These are phyloP conservation scores for Penicillium sp. DNA, from an alignment of 2,329 filamentous ascomycete species.

Conservation along the genomic window DNA sequence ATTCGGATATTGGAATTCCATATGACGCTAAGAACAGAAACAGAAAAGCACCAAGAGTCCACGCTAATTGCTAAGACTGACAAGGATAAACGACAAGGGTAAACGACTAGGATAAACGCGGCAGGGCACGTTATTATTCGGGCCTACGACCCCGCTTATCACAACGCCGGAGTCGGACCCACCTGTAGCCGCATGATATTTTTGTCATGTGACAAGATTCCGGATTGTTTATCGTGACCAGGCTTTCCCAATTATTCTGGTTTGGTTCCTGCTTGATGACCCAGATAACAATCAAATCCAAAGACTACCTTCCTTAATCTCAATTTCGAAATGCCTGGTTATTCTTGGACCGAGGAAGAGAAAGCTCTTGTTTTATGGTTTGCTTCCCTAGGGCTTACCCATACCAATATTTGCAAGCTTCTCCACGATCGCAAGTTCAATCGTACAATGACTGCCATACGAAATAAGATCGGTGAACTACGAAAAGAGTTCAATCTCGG, in stretches of 20 bases:
- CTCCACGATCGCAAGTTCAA: not conserved
- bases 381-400: not conserved
- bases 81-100: not conserved
- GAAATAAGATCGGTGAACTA: conserved; percentile 1
- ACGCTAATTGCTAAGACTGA: not conserved
- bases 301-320: too few species aligned
- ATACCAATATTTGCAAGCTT: not conserved
- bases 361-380: conserved; percentile 1
- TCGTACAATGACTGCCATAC: not conserved
- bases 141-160: too few species aligned
- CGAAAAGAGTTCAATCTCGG: not conserved
- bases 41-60: not conserved
- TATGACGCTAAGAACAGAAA: not conserved
- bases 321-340: not conserved
- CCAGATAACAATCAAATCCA: too few species aligned
- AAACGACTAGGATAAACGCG: too few species aligned
- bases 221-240: too few species aligned
- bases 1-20: not conserved
- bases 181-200: not conserved
- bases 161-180: too few species aligned
- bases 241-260: too few species aligned
- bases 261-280: too few species aligned
- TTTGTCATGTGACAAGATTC: not conserved
- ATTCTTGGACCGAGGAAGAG: not conserved
- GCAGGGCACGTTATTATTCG: too few species aligned